Evolutionary conservation across 1,284 basidiomycete species (phyloP), one percentile per base, ranked within the genome.

Genomic region (Phylloporus gajari): DNA sequence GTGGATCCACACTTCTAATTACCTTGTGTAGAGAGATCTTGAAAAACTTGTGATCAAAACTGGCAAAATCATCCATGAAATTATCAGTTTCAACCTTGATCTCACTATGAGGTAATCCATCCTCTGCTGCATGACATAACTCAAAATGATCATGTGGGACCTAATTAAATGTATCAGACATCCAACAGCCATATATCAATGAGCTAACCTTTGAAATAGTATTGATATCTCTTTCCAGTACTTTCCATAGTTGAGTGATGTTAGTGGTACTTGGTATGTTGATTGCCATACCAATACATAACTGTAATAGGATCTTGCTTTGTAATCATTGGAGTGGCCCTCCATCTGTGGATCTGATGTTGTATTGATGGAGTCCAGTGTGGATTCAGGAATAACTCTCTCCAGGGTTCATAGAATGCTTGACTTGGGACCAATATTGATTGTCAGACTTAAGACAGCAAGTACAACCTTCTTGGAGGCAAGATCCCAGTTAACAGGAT

Each of bases 1-100:
- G 93, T 9, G 93, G 93, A 76, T 94, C 92, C 91, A 94, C 93
- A 78, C 85, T 88, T 70, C 84, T 88, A n/a, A n/a, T n/a, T 12
- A 92, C 92, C 80, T 94, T 93, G 8, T 92, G 86, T 2, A 92
- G 93, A 65, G 90, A 92, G 51, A 93, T 88, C 71, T 88, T 88
- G 85, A 94, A 94, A 79, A 93, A 93, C 74, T 84, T 84, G 78
- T 92, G 86, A 78, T 94, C 93, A 76, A 94, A 94, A 62, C 85
- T 84, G 73, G 88, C 89, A 30, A 86, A 83, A 61, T 86, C 84
- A 19, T 86, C 82, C 65, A 94, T 79, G 77, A 94, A 94, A 78
- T 93, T 93, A 35, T 91, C 93, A 1, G 84, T 89, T 56, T 83
- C 83, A 23, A 88, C 87, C 73, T 86, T 88, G 83, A 91, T 86